Evolutionary conservation across 441 rosid genomes (phyloP).

Genomic region (Flueggea neowawraea): DNA sequence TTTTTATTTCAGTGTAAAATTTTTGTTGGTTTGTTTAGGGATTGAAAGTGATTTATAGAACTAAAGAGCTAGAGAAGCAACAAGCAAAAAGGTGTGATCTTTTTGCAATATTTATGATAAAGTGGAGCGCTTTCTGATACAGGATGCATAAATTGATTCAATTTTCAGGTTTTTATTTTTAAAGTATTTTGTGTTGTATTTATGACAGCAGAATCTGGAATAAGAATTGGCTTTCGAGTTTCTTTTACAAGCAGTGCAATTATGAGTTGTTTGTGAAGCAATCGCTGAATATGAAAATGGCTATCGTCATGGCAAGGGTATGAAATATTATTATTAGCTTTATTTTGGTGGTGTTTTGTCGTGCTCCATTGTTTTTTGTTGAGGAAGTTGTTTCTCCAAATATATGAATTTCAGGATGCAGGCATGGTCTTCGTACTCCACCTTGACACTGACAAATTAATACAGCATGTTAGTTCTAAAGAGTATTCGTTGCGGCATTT

Average conservation of each 20-base stretch:
- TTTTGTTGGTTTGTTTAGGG: no score
- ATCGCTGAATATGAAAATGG: constrained; percentile 96
- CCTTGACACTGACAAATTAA: constrained; percentile 91
- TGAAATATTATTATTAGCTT: constrained; percentile 8
- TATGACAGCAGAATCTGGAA: constrained; percentile 83
- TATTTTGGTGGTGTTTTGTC: constrained; percentile 8
- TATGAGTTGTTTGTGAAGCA: constrained; percentile 94
- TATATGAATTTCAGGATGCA: constrained; percentile 52
- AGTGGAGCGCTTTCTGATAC: constrained; percentile 7
- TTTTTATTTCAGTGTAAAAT: no score
- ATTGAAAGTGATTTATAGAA: no score
- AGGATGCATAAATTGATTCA: not conserved
- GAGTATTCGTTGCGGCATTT: constrained; percentile 84
- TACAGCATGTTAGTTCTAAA: constrained; percentile 69
- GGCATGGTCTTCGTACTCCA: constrained; percentile 92
- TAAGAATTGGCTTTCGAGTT: constrained; percentile 88
- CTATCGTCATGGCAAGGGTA: constrained; percentile 96
- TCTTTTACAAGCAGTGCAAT: constrained; percentile 94
- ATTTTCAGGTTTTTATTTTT: constrained; percentile 11
- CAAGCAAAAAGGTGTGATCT: no score
- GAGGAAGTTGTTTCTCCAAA: not conserved
- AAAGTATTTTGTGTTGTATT: no score
- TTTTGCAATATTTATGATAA: constrained; percentile 2
- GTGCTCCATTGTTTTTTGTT: not conserved
- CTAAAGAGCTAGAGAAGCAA: no score